A percentile compares a stretch with the other conserved stretches of the same genome.
phyloP scores from a whole-genome alignment of 345 rosid genomes.

The Limnanthes douglasii region DNA sequence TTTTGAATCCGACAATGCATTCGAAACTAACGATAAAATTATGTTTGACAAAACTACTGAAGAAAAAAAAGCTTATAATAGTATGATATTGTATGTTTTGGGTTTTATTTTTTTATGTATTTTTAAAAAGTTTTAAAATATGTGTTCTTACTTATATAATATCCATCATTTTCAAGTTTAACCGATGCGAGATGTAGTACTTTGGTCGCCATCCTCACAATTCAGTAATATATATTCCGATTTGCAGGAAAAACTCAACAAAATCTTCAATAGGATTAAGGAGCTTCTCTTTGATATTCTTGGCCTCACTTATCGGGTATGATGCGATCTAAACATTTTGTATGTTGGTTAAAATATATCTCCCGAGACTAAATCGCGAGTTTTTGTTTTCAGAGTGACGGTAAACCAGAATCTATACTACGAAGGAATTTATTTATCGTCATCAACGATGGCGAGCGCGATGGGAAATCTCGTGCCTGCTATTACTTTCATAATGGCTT shows the following conservation, averaged over 20 bases:
- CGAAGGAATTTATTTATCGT: slow-evolving; percentile 23
- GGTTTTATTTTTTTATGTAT: neutral
- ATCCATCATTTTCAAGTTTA: too few species aligned
- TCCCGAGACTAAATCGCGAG: too few species aligned
- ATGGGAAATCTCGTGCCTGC: slow-evolving; percentile 25
- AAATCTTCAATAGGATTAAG: slow-evolving; percentile 13
- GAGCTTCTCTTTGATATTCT: slow-evolving; percentile 21
- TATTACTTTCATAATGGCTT: slow-evolving; percentile 21
- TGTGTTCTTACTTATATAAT: too few species aligned
- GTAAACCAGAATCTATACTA: slow-evolving; percentile 20
- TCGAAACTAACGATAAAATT: too few species aligned
- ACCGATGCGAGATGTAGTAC: too few species aligned
- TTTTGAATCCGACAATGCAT: too few species aligned
- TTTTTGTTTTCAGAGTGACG: slow-evolving; percentile 14
- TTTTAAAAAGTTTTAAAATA: neutral
- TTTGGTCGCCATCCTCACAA: too few species aligned
- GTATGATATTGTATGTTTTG: slow-evolving; percentile 8
- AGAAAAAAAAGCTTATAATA: too few species aligned
- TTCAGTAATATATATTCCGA: too few species aligned
- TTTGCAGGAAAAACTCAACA: slow-evolving; percentile 12
- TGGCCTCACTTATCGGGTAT: slow-evolving; percentile 24
- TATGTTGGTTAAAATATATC: neutral
- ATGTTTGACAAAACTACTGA: too few species aligned
- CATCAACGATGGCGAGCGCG: slow-evolving; percentile 26
- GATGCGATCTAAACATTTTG: slow-evolving; percentile 3